A percentile compares a stretch with the other conserved stretches of the same genome.
phyloP scores from a whole-genome alignment of 441 rosid species.

The Erodium moschatum region DNA sequence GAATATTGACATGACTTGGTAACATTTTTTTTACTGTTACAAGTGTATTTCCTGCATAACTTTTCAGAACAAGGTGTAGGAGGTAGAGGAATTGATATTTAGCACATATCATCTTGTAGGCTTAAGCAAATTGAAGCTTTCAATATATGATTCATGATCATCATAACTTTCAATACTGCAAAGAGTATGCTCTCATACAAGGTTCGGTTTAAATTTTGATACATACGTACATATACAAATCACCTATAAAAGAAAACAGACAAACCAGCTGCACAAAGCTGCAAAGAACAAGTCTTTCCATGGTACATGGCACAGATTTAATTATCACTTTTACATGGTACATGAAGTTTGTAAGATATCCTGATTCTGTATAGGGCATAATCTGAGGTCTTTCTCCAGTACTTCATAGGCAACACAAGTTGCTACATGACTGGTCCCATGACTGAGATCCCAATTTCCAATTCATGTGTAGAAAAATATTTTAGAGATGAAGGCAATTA shows the following conservation, averaged over 20 bases:
- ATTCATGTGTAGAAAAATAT: not conserved
- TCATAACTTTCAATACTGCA: too few species aligned
- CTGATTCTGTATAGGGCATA: not conserved
- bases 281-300: too few species aligned
- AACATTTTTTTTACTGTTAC: not conserved
- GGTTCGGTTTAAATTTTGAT: too few species aligned
- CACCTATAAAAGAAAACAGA: too few species aligned
- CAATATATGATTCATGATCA: too few species aligned
- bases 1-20: conserved; percentile 11
- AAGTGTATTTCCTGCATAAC: not conserved
- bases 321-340: not conserved
- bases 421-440: not conserved
- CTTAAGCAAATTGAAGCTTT: not conserved
- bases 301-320: not conserved
- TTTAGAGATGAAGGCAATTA: not conserved
- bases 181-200: too few species aligned
- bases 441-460: not conserved
- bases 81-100: not conserved
- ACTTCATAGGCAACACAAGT: not conserved
- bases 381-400: not conserved
- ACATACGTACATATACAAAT: too few species aligned
- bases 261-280: too few species aligned
- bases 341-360: not conserved
- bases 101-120: not conserved
- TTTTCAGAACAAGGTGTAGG: not conserved